phyloP scores from a whole-genome alignment of 164 flowering plant species.

The Nymphaea colorata region DNA sequence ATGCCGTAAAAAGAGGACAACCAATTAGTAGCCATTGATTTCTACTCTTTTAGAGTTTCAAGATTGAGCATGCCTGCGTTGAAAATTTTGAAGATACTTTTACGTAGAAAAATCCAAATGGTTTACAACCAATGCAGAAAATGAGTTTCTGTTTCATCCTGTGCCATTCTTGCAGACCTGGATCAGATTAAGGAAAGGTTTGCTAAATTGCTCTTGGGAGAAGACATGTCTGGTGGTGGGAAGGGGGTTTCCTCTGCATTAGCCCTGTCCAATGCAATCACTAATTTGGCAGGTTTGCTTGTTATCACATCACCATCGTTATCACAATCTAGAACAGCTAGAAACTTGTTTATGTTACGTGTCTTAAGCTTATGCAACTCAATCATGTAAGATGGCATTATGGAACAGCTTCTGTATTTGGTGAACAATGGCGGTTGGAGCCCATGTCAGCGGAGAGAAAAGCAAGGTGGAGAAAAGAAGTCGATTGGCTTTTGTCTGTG shows the following conservation, averaged over 20 bases:
- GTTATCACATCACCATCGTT: neutral
- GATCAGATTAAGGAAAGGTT: constrained; percentile 78
- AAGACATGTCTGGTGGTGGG: constrained; percentile 98
- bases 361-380: neutral
- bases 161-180: constrained; percentile 28
- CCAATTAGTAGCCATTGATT: too few relatives aligned
- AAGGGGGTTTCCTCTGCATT: constrained; percentile 89
- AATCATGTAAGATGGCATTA: neutral
- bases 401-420: constrained; percentile 72
- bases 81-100: too few relatives aligned
- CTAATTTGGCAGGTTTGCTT: constrained; percentile 67
- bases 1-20: too few relatives aligned
- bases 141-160: neutral
- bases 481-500: constrained; percentile 82
- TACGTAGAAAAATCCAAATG: too few relatives aligned
- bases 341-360: too few relatives aligned
- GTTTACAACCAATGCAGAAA: neutral
- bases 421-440: constrained; percentile 63
- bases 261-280: constrained; percentile 91
- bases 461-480: constrained; percentile 75
- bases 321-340: neutral
- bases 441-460: constrained; percentile 69
- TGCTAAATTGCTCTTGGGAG: constrained; percentile 82
- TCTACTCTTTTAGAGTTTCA: too few relatives aligned
- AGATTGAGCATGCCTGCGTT: too few relatives aligned